A percentile compares a stretch with the other conserved stretches of the same genome.
These are phyloP conservation scores for Fallopia convolvulus DNA, from an alignment of 148 eudicot species.

Conservation along the genomic window DNA sequence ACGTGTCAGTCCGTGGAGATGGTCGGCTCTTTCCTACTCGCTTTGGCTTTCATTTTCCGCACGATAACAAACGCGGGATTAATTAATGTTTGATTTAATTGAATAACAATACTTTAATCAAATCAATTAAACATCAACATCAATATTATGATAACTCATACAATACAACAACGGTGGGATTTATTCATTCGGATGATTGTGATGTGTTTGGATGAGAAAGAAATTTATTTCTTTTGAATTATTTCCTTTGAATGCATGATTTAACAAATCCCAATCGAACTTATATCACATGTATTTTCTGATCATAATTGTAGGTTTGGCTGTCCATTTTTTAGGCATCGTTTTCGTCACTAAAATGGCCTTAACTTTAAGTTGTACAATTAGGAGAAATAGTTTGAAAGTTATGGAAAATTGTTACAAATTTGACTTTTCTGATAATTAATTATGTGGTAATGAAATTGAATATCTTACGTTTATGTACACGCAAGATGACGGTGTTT, in stretches of 20 bases:
- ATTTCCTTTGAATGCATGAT: background rate
- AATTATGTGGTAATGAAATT: background rate
- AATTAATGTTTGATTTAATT: background rate
- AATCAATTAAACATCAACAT: background rate
- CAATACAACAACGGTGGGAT: background rate
- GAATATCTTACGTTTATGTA: too few relatives aligned
- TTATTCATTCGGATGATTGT: constrained; percentile 1
- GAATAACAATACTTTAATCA: background rate
- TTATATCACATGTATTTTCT: background rate
- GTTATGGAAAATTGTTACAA: background rate
- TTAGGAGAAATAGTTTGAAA: background rate
- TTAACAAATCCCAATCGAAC: background rate
- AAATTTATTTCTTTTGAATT: background rate
- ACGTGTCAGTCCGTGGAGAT: background rate
- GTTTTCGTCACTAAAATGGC: background rate
- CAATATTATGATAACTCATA: background rate
- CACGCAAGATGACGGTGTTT: too few relatives aligned
- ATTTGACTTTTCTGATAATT: background rate
- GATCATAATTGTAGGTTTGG: background rate
- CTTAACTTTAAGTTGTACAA: background rate
- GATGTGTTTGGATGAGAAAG: background rate
- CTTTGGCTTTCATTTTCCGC: background rate
- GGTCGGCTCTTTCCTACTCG: background rate
- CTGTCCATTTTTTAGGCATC: background rate
- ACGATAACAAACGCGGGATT: background rate